Evolutionary conservation across 2,329 filamentous ascomycete genomes (phyloP).

Genomic region (Westerdykella aurantiaca): DNA sequence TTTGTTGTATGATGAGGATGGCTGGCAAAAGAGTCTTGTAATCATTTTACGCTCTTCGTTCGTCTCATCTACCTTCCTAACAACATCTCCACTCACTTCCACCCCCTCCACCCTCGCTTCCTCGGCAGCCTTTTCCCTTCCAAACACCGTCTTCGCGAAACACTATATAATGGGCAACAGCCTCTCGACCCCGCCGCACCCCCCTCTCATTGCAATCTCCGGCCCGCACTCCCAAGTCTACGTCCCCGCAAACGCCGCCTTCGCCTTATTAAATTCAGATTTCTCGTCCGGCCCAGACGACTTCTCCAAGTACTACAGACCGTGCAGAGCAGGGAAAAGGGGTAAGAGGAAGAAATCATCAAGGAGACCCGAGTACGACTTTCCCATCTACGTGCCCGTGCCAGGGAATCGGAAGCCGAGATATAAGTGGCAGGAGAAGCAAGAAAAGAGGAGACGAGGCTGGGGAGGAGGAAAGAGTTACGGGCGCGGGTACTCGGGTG

Average conservation of each 20-base stretch:
- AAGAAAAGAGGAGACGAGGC: too few species aligned
- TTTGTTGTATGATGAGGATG: too few species aligned
- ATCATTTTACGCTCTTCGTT: too few species aligned
- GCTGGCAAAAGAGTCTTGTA: too few species aligned
- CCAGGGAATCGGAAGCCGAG: not conserved
- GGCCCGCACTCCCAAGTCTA: constrained; percentile 16
- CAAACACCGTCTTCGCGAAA: not conserved
- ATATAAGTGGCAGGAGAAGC: not conserved
- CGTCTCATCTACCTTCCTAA: too few species aligned
- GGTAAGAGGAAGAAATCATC: not conserved
- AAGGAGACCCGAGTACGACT: too few species aligned
- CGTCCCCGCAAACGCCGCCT: constrained; percentile 11
- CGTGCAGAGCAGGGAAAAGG: too few species aligned
- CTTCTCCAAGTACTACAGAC: not conserved
- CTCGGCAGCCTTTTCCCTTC: too few species aligned
- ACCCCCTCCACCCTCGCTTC: too few species aligned
- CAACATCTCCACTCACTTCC: too few species aligned
- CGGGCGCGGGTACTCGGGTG: too few species aligned
- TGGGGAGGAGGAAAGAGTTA: too few species aligned
- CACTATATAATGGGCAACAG: constrained; percentile 16
- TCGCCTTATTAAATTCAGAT: not conserved
- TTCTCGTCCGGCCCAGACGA: not conserved
- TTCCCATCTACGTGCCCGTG: not conserved
- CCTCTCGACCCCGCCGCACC: constrained; percentile 12
- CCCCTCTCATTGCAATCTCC: constrained; percentile 18